These are phyloP conservation scores for Vigna hirtella DNA, from an alignment of 306 rosid genomes.

Conservation along the genomic window DNA sequence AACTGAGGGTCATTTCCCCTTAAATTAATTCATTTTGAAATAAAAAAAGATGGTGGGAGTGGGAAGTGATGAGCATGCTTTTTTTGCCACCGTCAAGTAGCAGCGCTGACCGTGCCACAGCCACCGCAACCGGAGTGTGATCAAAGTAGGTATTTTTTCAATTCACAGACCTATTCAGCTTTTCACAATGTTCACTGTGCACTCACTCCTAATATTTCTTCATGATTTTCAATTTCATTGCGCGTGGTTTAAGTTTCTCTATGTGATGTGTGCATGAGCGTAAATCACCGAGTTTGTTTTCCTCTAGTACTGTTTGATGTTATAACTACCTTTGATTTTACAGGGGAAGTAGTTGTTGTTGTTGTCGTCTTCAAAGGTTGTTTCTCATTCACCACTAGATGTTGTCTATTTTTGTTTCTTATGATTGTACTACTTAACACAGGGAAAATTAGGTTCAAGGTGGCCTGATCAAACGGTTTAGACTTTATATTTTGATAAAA, in stretches of 20 bases:
- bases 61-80: background rate
- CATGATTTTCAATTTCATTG: background rate
- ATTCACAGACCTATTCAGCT: background rate
- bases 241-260: background rate
- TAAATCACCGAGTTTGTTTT: background rate
- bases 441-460: conserved; percentile 29
- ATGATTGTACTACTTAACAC: background rate
- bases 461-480: background rate
- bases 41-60: background rate
- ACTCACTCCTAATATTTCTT: conserved; percentile 8
- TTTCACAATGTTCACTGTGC: background rate
- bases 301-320: background rate
- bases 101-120: background rate
- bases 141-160: conserved; percentile 1
- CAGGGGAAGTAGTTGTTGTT: background rate
- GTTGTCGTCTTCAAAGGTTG: background rate
- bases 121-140: background rate
- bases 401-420: background rate
- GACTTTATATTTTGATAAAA: background rate
- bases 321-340: conserved; percentile 10
- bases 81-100: background rate
- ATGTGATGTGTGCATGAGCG: background rate
- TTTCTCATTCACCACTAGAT: conserved; percentile 14
- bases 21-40: too few species aligned
- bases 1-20: too few species aligned